phyloP scores from a whole-genome alignment of 2,329 filamentous ascomycete species.

The Claviceps quebecensis region DNA sequence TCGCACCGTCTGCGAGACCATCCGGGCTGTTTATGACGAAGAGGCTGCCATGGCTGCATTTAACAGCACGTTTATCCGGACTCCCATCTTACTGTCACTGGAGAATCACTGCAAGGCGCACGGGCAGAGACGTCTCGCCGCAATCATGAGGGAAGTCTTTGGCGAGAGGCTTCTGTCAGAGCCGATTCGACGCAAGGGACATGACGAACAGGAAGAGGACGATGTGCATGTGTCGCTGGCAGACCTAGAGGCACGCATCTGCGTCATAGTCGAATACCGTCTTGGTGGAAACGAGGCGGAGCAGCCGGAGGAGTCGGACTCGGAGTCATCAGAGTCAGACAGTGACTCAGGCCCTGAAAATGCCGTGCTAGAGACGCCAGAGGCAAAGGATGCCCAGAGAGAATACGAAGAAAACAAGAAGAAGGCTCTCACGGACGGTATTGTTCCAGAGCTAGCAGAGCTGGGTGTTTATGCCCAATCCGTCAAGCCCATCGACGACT shows the following conservation, averaged over 20 bases:
- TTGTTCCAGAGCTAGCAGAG: constrained; percentile 50
- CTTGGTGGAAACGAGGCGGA: constrained; percentile 24
- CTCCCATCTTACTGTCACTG: constrained; percentile 49
- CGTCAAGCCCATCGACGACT: constrained; percentile 51
- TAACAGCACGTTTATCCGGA: constrained; percentile 25
- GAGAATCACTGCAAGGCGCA: constrained; percentile 51
- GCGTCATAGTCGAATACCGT: constrained; percentile 55
- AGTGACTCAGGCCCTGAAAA: constrained; percentile 20
- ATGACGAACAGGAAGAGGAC: constrained; percentile 35
- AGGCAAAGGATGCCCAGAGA: constrained; percentile 31
- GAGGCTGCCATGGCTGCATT: constrained; percentile 31
- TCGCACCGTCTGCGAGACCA: constrained; percentile 49
- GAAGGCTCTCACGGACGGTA: constrained; percentile 33
- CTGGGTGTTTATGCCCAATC: constrained; percentile 58
- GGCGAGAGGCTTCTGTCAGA: constrained; percentile 45
- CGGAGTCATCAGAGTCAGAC: constrained; percentile 10
- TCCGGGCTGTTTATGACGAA: constrained; percentile 46
- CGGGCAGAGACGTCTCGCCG: constrained; percentile 46
- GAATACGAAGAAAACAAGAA: constrained; percentile 42
- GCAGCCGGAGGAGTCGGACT: not conserved
- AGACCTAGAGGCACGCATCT: constrained; percentile 48
- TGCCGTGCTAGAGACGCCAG: constrained; percentile 26
- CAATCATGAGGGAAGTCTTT: constrained; percentile 52
- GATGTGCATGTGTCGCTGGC: constrained; percentile 41
- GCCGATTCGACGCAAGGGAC: constrained; percentile 40